A percentile compares a stretch with the other conserved stretches of the same genome.
Evolutionary conservation across 495 filamentous ascomycete genomes (phyloP).

Genomic region (Terfezia boudieri): DNA sequence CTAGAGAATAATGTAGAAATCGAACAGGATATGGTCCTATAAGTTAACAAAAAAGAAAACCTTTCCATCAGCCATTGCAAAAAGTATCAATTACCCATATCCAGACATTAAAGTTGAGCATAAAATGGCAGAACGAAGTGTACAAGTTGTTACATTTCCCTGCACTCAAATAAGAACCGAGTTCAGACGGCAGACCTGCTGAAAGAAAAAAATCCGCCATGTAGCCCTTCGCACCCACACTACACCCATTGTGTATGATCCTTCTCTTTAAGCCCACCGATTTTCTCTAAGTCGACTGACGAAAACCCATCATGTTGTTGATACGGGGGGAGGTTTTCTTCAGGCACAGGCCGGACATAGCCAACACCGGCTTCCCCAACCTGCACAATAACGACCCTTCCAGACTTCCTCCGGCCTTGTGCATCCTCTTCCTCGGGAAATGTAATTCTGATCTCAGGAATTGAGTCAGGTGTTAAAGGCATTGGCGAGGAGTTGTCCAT

Average conservation of each 20-base stretch:
- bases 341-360: constrained; percentile 65
- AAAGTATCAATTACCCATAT: too few species aligned
- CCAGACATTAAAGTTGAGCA: background rate
- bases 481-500: constrained; percentile 51
- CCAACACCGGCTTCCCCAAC: constrained; percentile 69
- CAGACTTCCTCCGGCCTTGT: constrained; percentile 60
- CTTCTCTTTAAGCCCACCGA: constrained; percentile 89
- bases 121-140: background rate
- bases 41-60: too few species aligned
- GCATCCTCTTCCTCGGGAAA: constrained; percentile 93
- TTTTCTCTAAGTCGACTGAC: constrained; percentile 78
- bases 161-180: background rate
- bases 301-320: constrained; percentile 60
- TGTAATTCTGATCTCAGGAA: constrained; percentile 93
- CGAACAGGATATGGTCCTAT: too few species aligned
- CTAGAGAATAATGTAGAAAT: too few species aligned
- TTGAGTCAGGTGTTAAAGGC: constrained; percentile 49
- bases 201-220: background rate
- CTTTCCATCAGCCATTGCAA: too few species aligned
- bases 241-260: background rate
- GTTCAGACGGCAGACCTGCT: background rate
- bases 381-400: constrained; percentile 72
- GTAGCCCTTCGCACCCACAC: background rate
- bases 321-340: constrained; percentile 69
- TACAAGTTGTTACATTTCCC: background rate